Evolutionary conservation across 2,329 filamentous ascomycete genomes (phyloP), one percentile per base, ranked within the genome.

Genomic region (Botrytis elliptica): DNA sequence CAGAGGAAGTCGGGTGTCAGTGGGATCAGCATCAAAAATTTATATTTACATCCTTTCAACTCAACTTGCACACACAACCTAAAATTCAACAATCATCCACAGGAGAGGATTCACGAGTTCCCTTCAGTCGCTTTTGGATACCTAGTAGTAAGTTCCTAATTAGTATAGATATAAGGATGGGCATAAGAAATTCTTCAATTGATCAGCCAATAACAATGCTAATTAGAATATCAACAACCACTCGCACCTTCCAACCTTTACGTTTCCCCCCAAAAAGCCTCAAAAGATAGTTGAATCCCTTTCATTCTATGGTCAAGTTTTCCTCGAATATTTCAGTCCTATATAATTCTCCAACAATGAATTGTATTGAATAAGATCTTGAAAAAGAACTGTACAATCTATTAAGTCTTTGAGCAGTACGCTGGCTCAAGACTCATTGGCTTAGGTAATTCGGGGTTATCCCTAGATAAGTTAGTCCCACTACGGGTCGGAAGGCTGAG

Each of bases 401-500:
- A 55, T 33, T 33, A 33, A n/a, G 49, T 55, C 25, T 55, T 55
- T 25, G n/a, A 29, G 12, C 7, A 57, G 52, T 57, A 55, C 52
- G 8, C 52, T 55, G 18, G 44, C 44, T 46, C 18, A 7, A 46
- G 16, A 44, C 16, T 40, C n/a, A 57, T 57, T 57, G 49, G 66
- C 49, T 57, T 68, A 68, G 66, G 66, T 68, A 68, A 68, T 42
- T 68, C 4, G 36, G 2, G 14, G 2, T 14, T 68, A 68, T 59
- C 29, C 71, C 44, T n/a, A 49, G 59, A 52, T 16, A 5, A 38
- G 63, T 68, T 72, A 72, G 71, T 44, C 49, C 18, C 18, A 10
- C 42, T 25, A 25, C 38, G n/a, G 20, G 55, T 46, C 49, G 60
- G 33, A 74, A 73, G 71, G 71, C 71, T 73, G 71, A 70, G 71